Percentiles rank a stretch among this genome's conserved stretches.
phyloP scores from a whole-genome alignment of 1,139 yeast genomes.

The Sugiyamaella neomexicana region DNA sequence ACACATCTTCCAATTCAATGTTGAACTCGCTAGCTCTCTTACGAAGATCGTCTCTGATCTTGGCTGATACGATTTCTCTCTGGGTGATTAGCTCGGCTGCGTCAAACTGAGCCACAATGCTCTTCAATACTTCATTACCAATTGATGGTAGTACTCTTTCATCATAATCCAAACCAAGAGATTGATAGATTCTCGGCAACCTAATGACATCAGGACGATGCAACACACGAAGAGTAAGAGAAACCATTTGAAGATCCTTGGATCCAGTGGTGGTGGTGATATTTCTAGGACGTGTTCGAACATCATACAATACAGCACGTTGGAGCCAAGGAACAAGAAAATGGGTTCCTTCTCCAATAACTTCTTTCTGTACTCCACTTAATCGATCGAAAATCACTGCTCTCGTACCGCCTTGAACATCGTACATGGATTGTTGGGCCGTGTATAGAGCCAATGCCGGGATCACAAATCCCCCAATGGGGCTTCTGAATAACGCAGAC shows the following conservation, averaged over 20 bases:
- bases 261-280: conserved; percentile 96
- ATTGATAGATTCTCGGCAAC: conserved; percentile 86
- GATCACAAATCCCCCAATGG: conserved; percentile 30
- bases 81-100: conserved; percentile 98
- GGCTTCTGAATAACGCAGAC: conserved; percentile 18
- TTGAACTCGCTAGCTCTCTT: conserved; percentile 85
- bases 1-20: conserved; percentile 92
- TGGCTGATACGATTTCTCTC: conserved; percentile 90
- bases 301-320: conserved; percentile 84
- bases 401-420: conserved; percentile 92
- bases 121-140: conserved; percentile 92
- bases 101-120: conserved; percentile 96
- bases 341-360: conserved; percentile 96
- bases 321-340: conserved; percentile 96
- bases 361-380: conserved; percentile 80
- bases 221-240: conserved; percentile 86
- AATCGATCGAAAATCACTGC: conserved; percentile 95
- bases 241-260: conserved; percentile 94
- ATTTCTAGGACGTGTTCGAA: conserved; percentile 88
- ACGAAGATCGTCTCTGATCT: conserved; percentile 84
- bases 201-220: conserved; percentile 88
- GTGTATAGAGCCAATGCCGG: conserved; percentile 34
- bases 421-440: conserved; percentile 51
- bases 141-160: conserved; percentile 96
- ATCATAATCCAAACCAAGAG: conserved; percentile 89